Evolutionary conservation across 345 rosid genomes (phyloP), one percentile per base, ranked within the genome.

Genomic region (Hibiscus tridactylites): DNA sequence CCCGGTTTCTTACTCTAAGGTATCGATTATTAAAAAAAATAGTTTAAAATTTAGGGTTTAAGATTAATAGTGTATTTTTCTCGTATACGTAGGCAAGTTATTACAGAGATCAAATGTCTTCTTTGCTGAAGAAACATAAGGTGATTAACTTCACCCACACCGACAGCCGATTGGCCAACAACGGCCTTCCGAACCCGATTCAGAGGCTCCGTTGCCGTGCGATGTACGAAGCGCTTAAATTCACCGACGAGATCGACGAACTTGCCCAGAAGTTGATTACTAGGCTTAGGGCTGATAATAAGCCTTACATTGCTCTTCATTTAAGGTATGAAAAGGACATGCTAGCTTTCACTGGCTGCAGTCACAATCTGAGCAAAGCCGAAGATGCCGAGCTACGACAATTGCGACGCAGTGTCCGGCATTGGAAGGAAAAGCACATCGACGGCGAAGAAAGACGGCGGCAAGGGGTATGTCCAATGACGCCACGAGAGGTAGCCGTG

Each of bases 301-400:
- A 77, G 46, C 85, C 79, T 11, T 90, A 75, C 61, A 76, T 87
- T 4, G 98, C 90, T 71, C 90, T 89, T 70, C 97, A 87, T 79
- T 76, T 90, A 61, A 79, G 93, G 97, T 88, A 90, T 60, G 98
- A 90, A 74, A 90, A 90, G 71, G 96, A 87, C 82, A 88, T 88
- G 91, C 79, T 90, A 64, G 90, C 96, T 12, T 90, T 88, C 67
- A 92, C 95, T 2, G 95, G 91, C 53, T 87, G 90, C 79, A 82
- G 74, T 77, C 92, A 88, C 78, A 84, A 83, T 74, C 91, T 92
- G 9, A 85, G 82, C 5, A 1, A n/a, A 39, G 68, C 71, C 0
- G 96, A 92, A 75, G 74, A 80, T 0, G 37, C 9, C 24, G 89
- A 86, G 29, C 85, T 88, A 6, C 78, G 42, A 59, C 70, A 24